Base-by-base conservation (phyloP, 2,329 filamentous ascomycete species). In the Talaromyces sp. region DNA sequence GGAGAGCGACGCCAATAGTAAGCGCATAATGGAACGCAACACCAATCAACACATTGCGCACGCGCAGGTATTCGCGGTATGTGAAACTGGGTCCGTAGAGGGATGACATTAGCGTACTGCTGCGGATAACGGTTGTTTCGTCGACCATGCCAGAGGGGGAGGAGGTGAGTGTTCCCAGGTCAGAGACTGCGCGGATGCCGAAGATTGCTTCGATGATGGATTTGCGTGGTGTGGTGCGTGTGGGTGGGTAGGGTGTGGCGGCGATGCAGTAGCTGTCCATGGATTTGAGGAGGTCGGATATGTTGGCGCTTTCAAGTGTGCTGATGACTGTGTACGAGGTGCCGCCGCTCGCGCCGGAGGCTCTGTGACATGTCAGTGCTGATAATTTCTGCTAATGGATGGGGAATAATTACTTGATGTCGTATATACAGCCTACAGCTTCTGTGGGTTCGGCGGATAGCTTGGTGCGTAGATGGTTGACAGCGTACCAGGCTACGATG, bases 261-360 rank as follows among this genome's bases (percentile, higher is more conserved):
- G 79, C 83, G 8, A 87, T 77, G 2, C 81, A 79, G 76, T 82
- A 88, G 19, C 84, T 85, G 56, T 80, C 77, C 73, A 81, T 78
- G 34, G 79, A 73, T 64, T 81, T 80, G 19, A 75, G 73, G 4
- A 88, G 69, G 36, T 86, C 77, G n/a, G 72, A 73, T 6, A 69
- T 73, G 70, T 76, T 83, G 80, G 69, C 79, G 70, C 66, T 82
- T 54, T 76, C 82, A 67, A 86, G 80, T 8, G 85, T 73, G 36
- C 80, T 84, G 15, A 97, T 76, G 3, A 88, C 80, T 0, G 92
- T 93, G 38, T 86, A 83, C 4, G 93, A 77, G 1, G 91, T 88
- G 40, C 87, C 87, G 31, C 87, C 87, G 62, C 84, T 87, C 3
- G 82, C 75, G 5, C 79, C 79, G 5, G 80, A 79, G 25, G 72